Conservation (phyloP, 2,329 filamentous ascomycete species). For the Ceratocystis harringtonii region DNA sequence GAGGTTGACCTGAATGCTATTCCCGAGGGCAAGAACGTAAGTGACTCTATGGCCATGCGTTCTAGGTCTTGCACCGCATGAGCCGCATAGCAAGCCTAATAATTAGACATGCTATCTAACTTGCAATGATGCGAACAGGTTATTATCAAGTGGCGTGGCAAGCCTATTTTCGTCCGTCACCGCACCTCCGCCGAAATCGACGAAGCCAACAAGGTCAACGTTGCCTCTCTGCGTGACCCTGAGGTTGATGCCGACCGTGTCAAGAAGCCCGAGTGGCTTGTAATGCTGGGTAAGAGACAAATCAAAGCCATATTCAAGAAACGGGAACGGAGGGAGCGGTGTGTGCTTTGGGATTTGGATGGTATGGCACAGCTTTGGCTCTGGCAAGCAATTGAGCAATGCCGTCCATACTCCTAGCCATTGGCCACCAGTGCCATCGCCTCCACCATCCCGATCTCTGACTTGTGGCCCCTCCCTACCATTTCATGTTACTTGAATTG, state of each 20-base stretch:
- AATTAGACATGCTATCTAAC: neutral
- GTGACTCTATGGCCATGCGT: conserved; percentile 24
- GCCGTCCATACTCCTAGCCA: too few species aligned
- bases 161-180: conserved; percentile 99
- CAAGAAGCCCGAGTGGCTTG: conserved; percentile 95
- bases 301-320: conserved; percentile 7
- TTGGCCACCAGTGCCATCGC: neutral
- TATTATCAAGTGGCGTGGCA: conserved; percentile 99
- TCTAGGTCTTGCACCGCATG: too few species aligned
- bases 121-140: conserved; percentile 40
- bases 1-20: conserved; percentile 87
- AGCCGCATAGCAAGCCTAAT: neutral
- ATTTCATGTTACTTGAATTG: neutral
- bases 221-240: conserved; percentile 75
- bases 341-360: neutral
- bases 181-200: conserved; percentile 85
- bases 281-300: conserved; percentile 70
- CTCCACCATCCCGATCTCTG: neutral
- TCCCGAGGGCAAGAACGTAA: conserved; percentile 97
- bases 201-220: conserved; percentile 78
- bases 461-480: neutral
- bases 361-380: neutral
- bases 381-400: neutral
- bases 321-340: neutral
- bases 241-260: conserved; percentile 84